Conservation (phyloP, 176 grass and related monocot genomes). For the Poa pratensis region DNA sequence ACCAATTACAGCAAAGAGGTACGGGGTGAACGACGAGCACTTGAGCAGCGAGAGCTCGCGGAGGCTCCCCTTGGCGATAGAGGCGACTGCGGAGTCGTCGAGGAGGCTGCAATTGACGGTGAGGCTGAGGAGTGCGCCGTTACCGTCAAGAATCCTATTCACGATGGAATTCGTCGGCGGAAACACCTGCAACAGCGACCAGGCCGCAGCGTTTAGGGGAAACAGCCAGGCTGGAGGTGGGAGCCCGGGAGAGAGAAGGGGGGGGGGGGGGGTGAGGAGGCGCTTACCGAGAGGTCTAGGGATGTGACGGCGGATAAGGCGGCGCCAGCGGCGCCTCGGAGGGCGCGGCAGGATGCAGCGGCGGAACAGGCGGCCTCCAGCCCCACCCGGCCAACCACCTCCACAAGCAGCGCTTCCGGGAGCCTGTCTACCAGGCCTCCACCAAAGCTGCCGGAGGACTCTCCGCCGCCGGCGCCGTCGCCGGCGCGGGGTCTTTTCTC, state of each 20-base stretch:
- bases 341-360: slow-evolving; percentile 75
- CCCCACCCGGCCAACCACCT: slow-evolving; percentile 69
- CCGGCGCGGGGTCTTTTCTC: slow-evolving; percentile 58
- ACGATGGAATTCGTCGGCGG: slow-evolving; percentile 58
- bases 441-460: not conserved
- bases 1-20: slow-evolving; percentile 63
- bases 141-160: slow-evolving; percentile 62
- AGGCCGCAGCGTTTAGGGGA: slow-evolving; percentile 34
- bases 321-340: slow-evolving; percentile 43
- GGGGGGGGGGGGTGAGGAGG: not conserved
- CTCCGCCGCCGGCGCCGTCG: slow-evolving; percentile 31
- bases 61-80: slow-evolving; percentile 69
- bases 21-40: slow-evolving; percentile 64
- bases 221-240: not conserved
- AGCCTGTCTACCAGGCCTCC: slow-evolving; percentile 55
- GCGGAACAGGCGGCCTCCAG: slow-evolving; percentile 78
- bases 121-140: slow-evolving; percentile 56
- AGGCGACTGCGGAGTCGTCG: slow-evolving; percentile 57
- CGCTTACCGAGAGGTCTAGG: slow-evolving; percentile 48
- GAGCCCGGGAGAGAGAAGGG: not conserved
- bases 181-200: slow-evolving; percentile 54
- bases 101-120: slow-evolving; percentile 72
- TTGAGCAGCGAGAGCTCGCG: slow-evolving; percentile 75
- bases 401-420: slow-evolving; percentile 71
- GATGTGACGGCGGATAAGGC: slow-evolving; percentile 34